Evolutionary conservation across 768 basidiomycete species (phyloP).

Genomic region (Crassisporium funariophilum): DNA sequence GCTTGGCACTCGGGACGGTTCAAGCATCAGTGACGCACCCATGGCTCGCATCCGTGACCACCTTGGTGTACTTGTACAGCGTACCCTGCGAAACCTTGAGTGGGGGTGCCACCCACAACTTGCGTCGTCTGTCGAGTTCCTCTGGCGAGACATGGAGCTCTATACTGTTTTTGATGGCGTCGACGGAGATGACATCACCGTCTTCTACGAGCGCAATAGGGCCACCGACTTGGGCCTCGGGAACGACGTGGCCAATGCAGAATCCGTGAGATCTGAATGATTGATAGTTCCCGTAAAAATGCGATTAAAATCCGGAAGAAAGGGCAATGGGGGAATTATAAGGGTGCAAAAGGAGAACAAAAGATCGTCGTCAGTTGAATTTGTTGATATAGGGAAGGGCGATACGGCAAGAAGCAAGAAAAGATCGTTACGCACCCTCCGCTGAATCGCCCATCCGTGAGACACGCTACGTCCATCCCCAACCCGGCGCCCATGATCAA

Average conservation of each 20-base stretch:
- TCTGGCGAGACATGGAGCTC: conserved; percentile 75
- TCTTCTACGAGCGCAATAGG: conserved; percentile 90
- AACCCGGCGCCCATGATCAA: conserved; percentile 98
- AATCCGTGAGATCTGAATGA: conserved; percentile 90
- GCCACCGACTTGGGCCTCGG: conserved; percentile 93
- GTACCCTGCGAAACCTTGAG: conserved; percentile 84
- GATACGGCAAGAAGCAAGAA: conserved; percentile 9
- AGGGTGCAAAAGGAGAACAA: too few relatives aligned
- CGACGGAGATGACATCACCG: conserved; percentile 85
- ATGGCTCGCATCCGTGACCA: conserved; percentile 87
- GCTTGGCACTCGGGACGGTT: too few relatives aligned
- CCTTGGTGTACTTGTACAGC: conserved; percentile 86
- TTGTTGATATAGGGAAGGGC: conserved; percentile 7
- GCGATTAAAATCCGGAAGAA: conserved; percentile 5
- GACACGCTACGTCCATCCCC: conserved; percentile 92
- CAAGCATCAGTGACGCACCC: conserved; percentile 91
- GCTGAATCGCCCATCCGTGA: conserved; percentile 98
- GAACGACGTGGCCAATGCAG: conserved; percentile 95
- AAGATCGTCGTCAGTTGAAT: too few relatives aligned
- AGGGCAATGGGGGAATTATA: conserved; percentile 1
- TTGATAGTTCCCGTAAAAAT: not conserved
- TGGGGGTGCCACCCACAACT: conserved; percentile 80
- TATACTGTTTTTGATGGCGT: conserved; percentile 86
- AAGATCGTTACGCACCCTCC: conserved; percentile 72
- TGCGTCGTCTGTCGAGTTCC: conserved; percentile 74